These are phyloP conservation scores for Cordyceps militaris DNA, from an alignment of 2,329 filamentous ascomycete species.

Conservation along the genomic window DNA sequence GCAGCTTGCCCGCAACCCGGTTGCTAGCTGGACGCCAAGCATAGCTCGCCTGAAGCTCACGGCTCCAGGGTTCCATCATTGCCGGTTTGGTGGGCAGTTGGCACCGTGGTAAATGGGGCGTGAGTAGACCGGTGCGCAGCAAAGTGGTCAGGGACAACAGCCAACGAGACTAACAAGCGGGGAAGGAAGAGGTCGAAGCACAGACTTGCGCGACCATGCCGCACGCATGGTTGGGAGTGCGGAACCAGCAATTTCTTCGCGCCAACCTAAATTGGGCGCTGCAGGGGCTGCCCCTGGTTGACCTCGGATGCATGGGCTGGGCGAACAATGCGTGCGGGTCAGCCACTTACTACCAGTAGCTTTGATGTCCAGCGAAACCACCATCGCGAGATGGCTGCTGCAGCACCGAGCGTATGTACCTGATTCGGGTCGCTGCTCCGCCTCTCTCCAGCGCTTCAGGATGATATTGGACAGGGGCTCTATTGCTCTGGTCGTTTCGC, in stretches of 20 bases:
- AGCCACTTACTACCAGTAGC: not conserved
- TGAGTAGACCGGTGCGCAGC: not conserved
- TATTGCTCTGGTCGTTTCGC: not conserved
- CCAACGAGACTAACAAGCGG: not conserved
- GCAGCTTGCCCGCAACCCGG: not conserved
- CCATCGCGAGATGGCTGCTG: constrained; percentile 1
- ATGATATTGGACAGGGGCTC: constrained; percentile 10
- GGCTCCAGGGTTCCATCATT: not conserved
- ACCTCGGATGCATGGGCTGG: not conserved
- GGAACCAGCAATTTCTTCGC: constrained; percentile 8
- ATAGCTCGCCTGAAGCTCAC: not conserved
- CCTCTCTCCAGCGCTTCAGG: constrained; percentile 11
- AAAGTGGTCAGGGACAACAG: not conserved
- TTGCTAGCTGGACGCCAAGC: not conserved
- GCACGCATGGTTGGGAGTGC: not conserved
- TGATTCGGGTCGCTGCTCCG: constrained; percentile 7
- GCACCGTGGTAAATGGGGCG: not conserved
- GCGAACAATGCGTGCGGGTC: constrained; percentile 7
- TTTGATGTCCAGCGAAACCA: constrained; percentile 1
- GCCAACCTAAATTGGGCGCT: constrained; percentile 9
- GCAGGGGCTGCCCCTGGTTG: constrained; percentile 5
- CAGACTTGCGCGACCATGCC: not conserved
- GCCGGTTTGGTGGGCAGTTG: not conserved
- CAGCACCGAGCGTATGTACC: not conserved
- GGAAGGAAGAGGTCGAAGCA: constrained; percentile 3